These are phyloP conservation scores for Ganoderma boninense DNA, from an alignment of 1,284 basidiomycete genomes.

Conservation along the genomic window DNA sequence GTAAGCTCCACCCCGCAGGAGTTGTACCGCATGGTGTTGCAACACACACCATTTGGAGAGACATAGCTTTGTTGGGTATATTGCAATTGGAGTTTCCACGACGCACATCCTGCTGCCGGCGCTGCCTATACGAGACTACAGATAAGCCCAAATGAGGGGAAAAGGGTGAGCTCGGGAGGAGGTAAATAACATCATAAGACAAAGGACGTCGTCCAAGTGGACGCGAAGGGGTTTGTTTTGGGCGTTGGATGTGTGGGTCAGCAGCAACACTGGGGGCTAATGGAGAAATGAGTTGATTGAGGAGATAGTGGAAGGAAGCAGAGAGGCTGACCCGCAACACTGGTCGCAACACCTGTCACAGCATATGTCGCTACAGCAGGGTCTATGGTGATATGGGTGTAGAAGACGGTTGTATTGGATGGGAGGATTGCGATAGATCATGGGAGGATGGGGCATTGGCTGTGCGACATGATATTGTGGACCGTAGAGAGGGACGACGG, in stretches of 20 bases:
- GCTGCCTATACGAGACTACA: background rate
- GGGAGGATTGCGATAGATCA: slow-evolving; percentile 35
- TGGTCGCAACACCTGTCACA: slow-evolving; percentile 33
- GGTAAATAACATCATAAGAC: slow-evolving; percentile 7
- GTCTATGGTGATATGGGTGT: slow-evolving; percentile 15
- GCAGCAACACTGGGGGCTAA: slow-evolving; percentile 29
- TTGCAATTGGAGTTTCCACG: background rate
- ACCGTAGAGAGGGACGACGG: slow-evolving; percentile 32
- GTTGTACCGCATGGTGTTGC: background rate
- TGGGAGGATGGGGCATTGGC: slow-evolving; percentile 35
- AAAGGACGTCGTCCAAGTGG: background rate
- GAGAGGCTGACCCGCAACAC: slow-evolving; percentile 30
- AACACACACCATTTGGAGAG: background rate
- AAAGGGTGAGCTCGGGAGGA: background rate
- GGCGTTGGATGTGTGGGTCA: slow-evolving; percentile 1
- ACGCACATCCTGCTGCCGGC: background rate
- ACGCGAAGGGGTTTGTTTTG: background rate
- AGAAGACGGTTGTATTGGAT: slow-evolving; percentile 27
- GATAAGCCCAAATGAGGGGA: background rate
- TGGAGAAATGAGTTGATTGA: too few species aligned
- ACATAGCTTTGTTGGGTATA: background rate
- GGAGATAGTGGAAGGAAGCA: background rate
- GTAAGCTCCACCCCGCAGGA: background rate
- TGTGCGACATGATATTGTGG: slow-evolving; percentile 35
- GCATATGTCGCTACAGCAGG: slow-evolving; percentile 28